Evolutionary conservation across 1,139 yeast species (phyloP).

Genomic region (Diutina mesorugosa): DNA sequence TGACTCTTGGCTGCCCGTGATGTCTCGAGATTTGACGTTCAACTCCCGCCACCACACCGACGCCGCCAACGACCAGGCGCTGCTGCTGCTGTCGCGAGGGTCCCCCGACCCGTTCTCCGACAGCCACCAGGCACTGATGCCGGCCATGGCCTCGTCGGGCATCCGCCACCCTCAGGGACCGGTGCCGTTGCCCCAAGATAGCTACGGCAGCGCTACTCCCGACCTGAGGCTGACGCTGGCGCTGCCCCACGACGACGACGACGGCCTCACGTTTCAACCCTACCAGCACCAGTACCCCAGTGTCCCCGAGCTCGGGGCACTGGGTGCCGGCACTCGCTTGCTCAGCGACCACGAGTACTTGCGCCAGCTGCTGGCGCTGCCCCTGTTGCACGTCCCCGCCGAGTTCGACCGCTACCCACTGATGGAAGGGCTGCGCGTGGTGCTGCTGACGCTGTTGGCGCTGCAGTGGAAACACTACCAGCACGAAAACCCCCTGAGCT

Average conservation of each 20-base stretch:
- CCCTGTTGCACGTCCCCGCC: conserved; percentile 1
- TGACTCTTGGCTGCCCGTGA: neutral
- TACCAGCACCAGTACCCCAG: neutral
- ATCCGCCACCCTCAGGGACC: neutral
- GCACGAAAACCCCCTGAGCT: neutral
- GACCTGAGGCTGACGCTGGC: neutral
- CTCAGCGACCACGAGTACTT: neutral
- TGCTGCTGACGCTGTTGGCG: conserved; percentile 16
- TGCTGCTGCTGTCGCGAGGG: neutral
- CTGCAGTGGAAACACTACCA: conserved; percentile 6
- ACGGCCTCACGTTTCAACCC: neutral
- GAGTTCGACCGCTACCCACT: conserved; percentile 2
- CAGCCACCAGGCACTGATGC: neutral
- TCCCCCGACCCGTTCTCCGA: conserved; percentile 1
- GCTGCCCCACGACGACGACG: neutral
- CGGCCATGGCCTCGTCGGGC: neutral
- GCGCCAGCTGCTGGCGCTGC: conserved; percentile 1
- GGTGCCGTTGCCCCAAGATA: neutral
- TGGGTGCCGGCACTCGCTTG: neutral
- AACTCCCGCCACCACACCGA: neutral
- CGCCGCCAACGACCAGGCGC: neutral
- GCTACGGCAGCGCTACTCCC: neutral
- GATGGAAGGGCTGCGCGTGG: conserved; percentile 13
- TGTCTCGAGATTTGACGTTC: conserved; percentile 2
- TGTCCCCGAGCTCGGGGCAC: neutral